These are phyloP conservation scores for Geotrichum histeridarum DNA, from an alignment of 1,139 yeast genomes.

Conservation along the genomic window DNA sequence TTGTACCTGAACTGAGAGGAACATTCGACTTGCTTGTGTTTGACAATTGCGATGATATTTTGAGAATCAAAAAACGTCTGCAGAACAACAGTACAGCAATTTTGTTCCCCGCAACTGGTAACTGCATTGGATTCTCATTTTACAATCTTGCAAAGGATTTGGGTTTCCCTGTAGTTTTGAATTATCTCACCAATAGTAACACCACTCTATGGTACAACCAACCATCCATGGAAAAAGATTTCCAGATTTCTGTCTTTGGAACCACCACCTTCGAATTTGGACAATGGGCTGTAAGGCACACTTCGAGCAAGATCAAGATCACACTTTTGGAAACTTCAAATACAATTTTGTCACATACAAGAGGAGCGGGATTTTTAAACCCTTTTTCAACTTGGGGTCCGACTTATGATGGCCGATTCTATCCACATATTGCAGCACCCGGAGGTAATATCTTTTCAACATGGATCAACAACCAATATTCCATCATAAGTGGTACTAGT, in stretches of 20 bases:
- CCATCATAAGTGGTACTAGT: conserved; percentile 25
- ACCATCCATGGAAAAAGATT: conserved; percentile 8
- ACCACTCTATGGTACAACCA: conserved; percentile 14
- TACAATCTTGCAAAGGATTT: conserved; percentile 13
- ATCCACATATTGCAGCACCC: conserved; percentile 27
- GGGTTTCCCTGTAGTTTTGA: conserved; percentile 18
- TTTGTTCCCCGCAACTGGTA: conserved; percentile 14
- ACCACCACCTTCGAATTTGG: conserved; percentile 15
- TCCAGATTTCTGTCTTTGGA: conserved; percentile 12
- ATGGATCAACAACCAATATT: conserved; percentile 19
- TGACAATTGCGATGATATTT: conserved; percentile 5
- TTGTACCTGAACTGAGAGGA: conserved; percentile 10
- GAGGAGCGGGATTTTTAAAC: conserved; percentile 16
- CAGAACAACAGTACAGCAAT: conserved; percentile 10
- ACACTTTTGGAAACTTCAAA: conserved; percentile 2
- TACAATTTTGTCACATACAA: conserved; percentile 2
- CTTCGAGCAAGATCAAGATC: background rate
- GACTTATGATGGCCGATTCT: conserved; percentile 25
- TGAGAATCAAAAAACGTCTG: background rate
- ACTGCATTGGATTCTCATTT: conserved; percentile 9
- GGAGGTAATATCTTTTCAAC: conserved; percentile 26
- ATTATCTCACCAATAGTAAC: conserved; percentile 10
- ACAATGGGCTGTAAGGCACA: conserved; percentile 12
- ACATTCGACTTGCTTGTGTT: conserved; percentile 11
- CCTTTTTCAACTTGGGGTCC: conserved; percentile 27